Conservation (phyloP, 2,329 filamentous ascomycete genomes). For the Aspergillus spinulosporus region DNA sequence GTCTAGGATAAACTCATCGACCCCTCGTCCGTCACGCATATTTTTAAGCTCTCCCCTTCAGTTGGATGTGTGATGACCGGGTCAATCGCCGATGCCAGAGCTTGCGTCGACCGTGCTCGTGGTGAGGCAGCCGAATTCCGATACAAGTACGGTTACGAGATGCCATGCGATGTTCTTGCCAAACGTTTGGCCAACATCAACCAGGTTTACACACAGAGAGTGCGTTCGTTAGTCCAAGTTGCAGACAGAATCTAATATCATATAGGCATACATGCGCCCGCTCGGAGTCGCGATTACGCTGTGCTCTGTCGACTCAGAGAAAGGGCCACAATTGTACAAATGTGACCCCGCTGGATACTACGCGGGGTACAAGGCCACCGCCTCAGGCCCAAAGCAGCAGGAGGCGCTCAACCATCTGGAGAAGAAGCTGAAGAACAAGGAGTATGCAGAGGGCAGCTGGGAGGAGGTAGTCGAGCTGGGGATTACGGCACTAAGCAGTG, state of each 20-base stretch:
- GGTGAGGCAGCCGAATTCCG: constrained; percentile 95
- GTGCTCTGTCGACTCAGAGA: constrained; percentile 89
- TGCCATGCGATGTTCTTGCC: constrained; percentile 94
- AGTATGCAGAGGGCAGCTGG: constrained; percentile 86
- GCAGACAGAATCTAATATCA: background rate
- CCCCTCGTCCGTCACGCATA: constrained; percentile 91
- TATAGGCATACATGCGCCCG: constrained; percentile 92
- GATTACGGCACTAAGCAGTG: constrained; percentile 91
- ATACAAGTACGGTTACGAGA: constrained; percentile 99
- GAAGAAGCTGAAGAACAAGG: constrained; percentile 99
- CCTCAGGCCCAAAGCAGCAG: constrained; percentile 96
- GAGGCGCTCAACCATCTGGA: constrained; percentile 97
- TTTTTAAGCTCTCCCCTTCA: constrained; percentile 94
- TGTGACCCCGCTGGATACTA: constrained; percentile 98
- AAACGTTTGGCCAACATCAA: constrained; percentile 99
- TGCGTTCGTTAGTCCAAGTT: constrained; percentile 47
- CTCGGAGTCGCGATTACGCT: constrained; percentile 94
- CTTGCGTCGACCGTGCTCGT: constrained; percentile 87
- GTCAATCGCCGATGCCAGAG: constrained; percentile 94
- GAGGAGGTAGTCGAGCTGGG: constrained; percentile 97
- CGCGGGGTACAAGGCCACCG: constrained; percentile 96
- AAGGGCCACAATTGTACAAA: constrained; percentile 94
- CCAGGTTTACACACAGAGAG: constrained; percentile 97
- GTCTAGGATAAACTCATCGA: constrained; percentile 96
- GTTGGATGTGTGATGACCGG: constrained; percentile 98